Base-by-base conservation (phyloP, 441 rosid species). In the Caryocar brasiliense region DNA sequence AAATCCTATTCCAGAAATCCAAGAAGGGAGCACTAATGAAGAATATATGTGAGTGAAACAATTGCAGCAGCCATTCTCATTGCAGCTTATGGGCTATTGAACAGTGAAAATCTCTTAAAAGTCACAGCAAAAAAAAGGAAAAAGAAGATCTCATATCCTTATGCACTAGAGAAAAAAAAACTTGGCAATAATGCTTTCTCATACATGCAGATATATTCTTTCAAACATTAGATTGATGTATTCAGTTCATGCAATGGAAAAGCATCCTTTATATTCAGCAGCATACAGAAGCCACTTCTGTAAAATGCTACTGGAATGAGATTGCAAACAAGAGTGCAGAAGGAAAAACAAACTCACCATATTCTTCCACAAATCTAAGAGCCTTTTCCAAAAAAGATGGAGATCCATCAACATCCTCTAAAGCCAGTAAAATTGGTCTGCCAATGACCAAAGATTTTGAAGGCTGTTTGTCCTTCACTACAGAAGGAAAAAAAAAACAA, bases 341-440 rank as follows among this genome's bases (percentile, higher is more conserved):
- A 2, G 27, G 12, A 45, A 50, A 38, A 8, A 21, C 41, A 56
- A 66, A 66, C 86, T 62, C 75, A 89, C 99, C 99, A 49, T 86
- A 62, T 57, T 80, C 82, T 79, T 93, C 99, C 51, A 89, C 72
- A 64, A 81, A 93, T 62, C 76, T 77, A 41, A 93, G 91, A 62
- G 97, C 91, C 70, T 93, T 93, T 68, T 93, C 99, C 82, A 93
- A 70, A 76, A 93, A 93, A 34, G 99, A 86, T 25, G 99, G 99
- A 73, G 86, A 57, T 58, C 97, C 99, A 63, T 93, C 99, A 54
- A 83, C 94, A 68, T 93, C 97, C 77, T 93, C 97, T 44, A 93
- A 57, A 45, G 99, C 99, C 65, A 84, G 91, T 62, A 93, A 73
- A 70, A 89, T 68, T 33, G 99, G 97, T 62, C 86, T 80, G 64